Evolutionary conservation across 2,329 filamentous ascomycete genomes (phyloP), one percentile per base, ranked within the genome.

Genomic region (Pseudofabraea citricarpa): DNA sequence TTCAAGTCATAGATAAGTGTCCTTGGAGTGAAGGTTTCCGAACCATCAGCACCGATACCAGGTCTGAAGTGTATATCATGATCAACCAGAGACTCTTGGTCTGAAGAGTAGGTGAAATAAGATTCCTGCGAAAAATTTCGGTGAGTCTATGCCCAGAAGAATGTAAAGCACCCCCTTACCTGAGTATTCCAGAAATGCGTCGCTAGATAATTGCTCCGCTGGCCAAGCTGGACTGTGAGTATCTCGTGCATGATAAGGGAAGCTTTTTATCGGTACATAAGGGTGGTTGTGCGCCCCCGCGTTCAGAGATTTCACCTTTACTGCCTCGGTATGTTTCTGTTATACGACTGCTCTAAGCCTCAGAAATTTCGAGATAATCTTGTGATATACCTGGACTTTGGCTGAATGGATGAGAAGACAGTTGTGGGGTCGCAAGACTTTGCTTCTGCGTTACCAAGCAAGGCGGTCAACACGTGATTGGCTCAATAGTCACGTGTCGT

Each of bases 101-200:
- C 72, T 36, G 77, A 70, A 2, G 73, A 74, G 59, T 96, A 97
- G 12, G 90, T 96, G 61, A 97, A 97, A 67, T 98, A 98, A 1
- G 91, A 95, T 73, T 98, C 93, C 86, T 95, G 50, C 9, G 23
- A 12, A 26, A 16, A n/a, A n/a, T 15, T 40, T 44, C 32, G 47
- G 57, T 43, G 55, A 40, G 35, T 24, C 19, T 35, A 15, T 10
- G 27, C 12, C 13, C 6, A 29, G 6, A 42, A 8, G 29, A 37
- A 44, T 13, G 21, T 26, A 36, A 19, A 6, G 29, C 29, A 23
- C 10, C 19, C 27, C 21, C 60, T 50, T 58, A 88, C 87, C 73
- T 95, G 91, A 5, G 87, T 75, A 58, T 98, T 98, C 93, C 93
- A 98, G 65, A 96, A 98, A 69, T 98, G 93, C 0, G 90, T 94